Percentiles rank a stretch among this genome's conserved stretches.
These are phyloP conservation scores for Eucalyptus erythrocorys DNA, from an alignment of 345 rosid genomes.

Conservation along the genomic window DNA sequence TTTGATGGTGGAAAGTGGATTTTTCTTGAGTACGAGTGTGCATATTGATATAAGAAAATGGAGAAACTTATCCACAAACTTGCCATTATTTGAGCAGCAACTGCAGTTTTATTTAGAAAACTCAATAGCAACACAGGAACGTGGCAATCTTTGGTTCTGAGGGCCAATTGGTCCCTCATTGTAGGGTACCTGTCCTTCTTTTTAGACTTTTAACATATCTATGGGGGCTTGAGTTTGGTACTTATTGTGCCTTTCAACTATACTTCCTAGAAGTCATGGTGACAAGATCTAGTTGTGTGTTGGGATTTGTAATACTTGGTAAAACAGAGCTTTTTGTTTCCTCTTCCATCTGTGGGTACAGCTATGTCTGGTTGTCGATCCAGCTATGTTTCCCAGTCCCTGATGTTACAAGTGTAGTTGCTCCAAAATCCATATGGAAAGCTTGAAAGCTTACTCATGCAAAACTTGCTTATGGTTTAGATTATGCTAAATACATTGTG, in stretches of 20 bases:
- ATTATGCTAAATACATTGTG: background rate
- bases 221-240: background rate
- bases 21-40: background rate
- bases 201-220: background rate
- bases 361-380: background rate
- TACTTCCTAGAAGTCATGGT: background rate
- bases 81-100: background rate
- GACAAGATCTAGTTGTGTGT: background rate
- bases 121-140: background rate
- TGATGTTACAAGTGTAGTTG: background rate
- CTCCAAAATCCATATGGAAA: background rate
- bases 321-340: background rate
- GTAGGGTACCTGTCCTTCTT: background rate
- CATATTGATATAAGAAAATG: background rate
- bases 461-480: background rate
- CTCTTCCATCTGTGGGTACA: background rate
- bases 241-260: background rate
- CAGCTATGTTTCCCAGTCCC: background rate
- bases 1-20: background rate
- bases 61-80: background rate
- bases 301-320: background rate
- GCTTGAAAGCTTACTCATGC: background rate
- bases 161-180: background rate
- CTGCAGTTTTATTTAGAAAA: background rate
- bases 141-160: background rate